Base-by-base conservation (phyloP, 257 asterid species). In the Lavandula angustifolia region DNA sequence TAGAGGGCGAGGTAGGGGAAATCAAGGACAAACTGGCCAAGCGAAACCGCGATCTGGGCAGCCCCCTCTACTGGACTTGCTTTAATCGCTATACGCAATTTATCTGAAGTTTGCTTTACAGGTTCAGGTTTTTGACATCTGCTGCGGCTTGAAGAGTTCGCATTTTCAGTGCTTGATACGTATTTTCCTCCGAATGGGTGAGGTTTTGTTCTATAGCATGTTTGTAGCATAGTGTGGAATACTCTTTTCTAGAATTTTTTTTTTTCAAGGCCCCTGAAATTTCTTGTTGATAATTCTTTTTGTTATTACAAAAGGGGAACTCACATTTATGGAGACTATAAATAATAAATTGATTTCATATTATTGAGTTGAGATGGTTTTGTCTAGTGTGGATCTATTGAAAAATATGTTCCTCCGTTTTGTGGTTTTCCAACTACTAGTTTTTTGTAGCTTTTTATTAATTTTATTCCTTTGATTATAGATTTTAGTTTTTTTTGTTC, bases 1-100 rank as follows among this genome's bases (percentile, higher is more conserved):
- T 60, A 81, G 97, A 74, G 97, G 96, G 51, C 85, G 92, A 66
- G 97, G 96, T 44, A 79, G 94, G 78, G 96, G 94, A 72, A 82
- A 56, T 78, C 89, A 75, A 69, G 89, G 88, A 53, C 89, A 75
- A 66, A 73, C 44, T 27, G 69, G 75, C 64, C 74, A 73, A 3
- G 48, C 37, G 46, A 91, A 83, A 75, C 53, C 87, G 29, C 74
- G 73, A 73, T 66, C 75, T 3, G 85, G 75, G 71, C 89, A 85
- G 73, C 88, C 95, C 11, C 86, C 95, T 51, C 80, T 89, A 16
- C 75, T 89, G 67, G 96, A 92, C 80, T 81, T 92, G 86, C 92
- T 92, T 61, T 89, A 82, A 73, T 49, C 67, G 47, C 76, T 37
- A 56, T 31, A 9, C 37, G 4, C 46, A 55, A 47, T 57, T 41